Base-by-base conservation (phyloP, 2,329 filamentous ascomycete genomes). In the Cercospora sp. region DNA sequence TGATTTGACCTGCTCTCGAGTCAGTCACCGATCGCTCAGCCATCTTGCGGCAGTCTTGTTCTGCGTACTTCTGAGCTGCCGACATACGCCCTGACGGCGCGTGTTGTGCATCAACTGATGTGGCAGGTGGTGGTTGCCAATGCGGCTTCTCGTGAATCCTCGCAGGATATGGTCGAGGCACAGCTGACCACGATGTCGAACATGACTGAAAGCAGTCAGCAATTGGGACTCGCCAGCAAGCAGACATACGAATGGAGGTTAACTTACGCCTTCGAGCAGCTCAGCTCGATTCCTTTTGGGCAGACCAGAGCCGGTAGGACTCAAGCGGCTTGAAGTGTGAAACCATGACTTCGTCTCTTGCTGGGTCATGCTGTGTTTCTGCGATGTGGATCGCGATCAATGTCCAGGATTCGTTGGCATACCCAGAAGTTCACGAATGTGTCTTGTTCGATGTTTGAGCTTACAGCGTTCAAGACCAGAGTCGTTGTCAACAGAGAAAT, bases 41-140 rank as follows among this genome's bases (percentile, higher is more conserved):
- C 48, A 26, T 55, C 12, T 8, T 5, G 48, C 48, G 23, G 20
- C 12, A 48, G 45, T 20, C 5, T 18, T 23, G 12, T 8, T 55
- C 13, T 55, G 48, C 48, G 48, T 55, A 55, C 61, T 63, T 63
- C 18, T 63, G 61, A 9, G 28, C 42, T 18, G 26, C 30, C 45
- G 28, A 33, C 28, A 63, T 20, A 2, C 45, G 61, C 48, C n/a
- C 18, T 42, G 16, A 10, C 10, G 26, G 26, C 60, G 60, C 36
- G 16, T 18, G 5, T 30, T 48, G 60, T 16, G 12, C 60, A 51
- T 10, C 60, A 45, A 5, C 16, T 48, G 60, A n/a, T 18, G 60
- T 51, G 42, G 10, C 45, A 63, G 30, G 26, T 55, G 45, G 42
- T 36, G 26, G 28, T 39, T 53, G 42, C 28, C 48, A 53, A 20